Conservation (phyloP, 2,329 filamentous ascomycete species). For the Fusarium sp. region DNA sequence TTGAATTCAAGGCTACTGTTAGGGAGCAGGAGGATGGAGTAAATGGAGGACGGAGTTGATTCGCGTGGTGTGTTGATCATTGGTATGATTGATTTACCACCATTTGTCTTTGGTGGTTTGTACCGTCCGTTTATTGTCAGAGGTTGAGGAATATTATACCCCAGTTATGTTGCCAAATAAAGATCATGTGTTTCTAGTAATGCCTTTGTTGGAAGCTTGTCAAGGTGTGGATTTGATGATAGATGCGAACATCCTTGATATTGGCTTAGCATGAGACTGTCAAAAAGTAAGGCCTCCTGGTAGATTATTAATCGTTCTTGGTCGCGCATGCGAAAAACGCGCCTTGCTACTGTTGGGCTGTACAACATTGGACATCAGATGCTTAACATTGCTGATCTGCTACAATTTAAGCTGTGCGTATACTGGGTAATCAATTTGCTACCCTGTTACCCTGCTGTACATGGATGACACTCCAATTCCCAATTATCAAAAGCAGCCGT, state of each 20-base stretch:
- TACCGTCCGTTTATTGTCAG: no score
- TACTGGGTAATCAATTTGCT: not conserved
- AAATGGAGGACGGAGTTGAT: not conserved
- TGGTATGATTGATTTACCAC: no score
- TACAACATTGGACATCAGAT: not conserved
- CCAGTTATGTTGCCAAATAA: not conserved
- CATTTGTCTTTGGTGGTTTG: no score
- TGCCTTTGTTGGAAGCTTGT: not conserved
- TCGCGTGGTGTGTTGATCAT: no score
- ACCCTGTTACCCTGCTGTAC: not conserved
- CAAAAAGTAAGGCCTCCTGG: accelerated
- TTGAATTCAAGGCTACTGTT: not conserved
- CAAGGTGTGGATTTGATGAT: not conserved
- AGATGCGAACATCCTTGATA: not conserved
- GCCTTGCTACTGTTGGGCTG: not conserved
- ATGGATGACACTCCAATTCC: not conserved
- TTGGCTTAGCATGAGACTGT: not conserved
- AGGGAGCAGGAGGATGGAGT: not conserved
- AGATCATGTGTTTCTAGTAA: not conserved
- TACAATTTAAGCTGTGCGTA: not conserved
- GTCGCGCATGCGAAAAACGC: not conserved
- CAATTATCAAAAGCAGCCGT: not conserved
- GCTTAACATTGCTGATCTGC: not conserved
- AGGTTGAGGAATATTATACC: not conserved
- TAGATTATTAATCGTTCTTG: accelerated